Percentiles rank a stretch among this genome's conserved stretches.
phyloP scores from a whole-genome alignment of 1,284 basidiomycete genomes.

The Trametes hirsuta region DNA sequence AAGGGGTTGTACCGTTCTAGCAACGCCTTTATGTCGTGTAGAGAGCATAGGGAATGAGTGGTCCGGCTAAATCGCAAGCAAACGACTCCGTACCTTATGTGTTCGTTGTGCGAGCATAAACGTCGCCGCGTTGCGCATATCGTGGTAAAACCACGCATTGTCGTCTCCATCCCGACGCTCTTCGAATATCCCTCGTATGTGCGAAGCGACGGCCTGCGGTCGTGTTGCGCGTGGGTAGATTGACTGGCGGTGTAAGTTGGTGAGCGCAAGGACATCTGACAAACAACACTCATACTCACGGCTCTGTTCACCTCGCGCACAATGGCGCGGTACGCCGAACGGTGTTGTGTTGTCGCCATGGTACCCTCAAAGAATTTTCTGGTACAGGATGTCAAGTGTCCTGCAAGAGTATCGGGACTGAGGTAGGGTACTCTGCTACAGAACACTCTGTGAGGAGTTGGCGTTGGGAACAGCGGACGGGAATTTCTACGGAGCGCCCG shows the following conservation, averaged over 20 bases:
- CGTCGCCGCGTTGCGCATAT: slow-evolving; percentile 67
- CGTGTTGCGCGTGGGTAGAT: slow-evolving; percentile 46
- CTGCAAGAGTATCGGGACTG: neutral
- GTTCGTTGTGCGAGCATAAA: slow-evolving; percentile 75
- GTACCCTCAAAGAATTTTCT: neutral
- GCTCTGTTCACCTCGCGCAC: slow-evolving; percentile 47
- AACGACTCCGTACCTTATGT: slow-evolving; percentile 47
- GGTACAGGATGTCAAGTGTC: neutral
- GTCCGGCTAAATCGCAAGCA: neutral
- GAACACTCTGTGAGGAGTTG: neutral
- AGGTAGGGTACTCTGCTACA: neutral
- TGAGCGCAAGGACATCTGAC: neutral
- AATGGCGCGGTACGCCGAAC: slow-evolving; percentile 45
- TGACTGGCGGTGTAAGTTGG: slow-evolving; percentile 39
- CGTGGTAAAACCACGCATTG: slow-evolving; percentile 41
- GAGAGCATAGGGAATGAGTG: slow-evolving; percentile 4
- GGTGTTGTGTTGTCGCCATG: slow-evolving; percentile 21
- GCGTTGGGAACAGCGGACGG: neutral
- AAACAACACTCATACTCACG: slow-evolving; percentile 33
- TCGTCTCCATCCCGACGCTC: slow-evolving; percentile 36
- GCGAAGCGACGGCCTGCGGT: slow-evolving; percentile 48
- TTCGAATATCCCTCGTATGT: slow-evolving; percentile 65
- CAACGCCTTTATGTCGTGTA: slow-evolving; percentile 50
- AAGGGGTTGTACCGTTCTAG: slow-evolving; percentile 88
- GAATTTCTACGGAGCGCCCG: neutral